A percentile compares a stretch with the other conserved stretches of the same genome.
phyloP scores from a whole-genome alignment of 768 basidiomycete species.

The Agrocybe pediades region DNA sequence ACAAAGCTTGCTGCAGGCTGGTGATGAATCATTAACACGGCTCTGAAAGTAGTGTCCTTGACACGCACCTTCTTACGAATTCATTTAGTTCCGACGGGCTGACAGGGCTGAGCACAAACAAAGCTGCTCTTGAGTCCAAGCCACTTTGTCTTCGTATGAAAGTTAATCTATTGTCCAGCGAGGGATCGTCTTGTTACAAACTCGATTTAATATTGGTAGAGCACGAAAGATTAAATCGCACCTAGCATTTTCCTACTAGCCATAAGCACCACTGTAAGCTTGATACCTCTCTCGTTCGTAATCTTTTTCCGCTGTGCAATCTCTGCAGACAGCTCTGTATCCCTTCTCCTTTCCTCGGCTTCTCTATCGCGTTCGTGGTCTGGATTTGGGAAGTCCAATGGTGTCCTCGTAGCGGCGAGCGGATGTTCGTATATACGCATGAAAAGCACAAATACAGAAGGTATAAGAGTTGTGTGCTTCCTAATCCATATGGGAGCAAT shows the following conservation, averaged over 20 bases:
- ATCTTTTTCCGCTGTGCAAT: constrained; percentile 78
- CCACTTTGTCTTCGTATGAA: constrained; percentile 86
- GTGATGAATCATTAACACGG: constrained; percentile 4
- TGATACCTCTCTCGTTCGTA: constrained; percentile 85
- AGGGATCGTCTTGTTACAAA: constrained; percentile 69
- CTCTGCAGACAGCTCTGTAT: constrained; percentile 78
- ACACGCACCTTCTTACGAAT: constrained; percentile 75
- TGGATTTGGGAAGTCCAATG: constrained; percentile 53
- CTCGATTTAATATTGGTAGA: background rate
- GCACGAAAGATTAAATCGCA: constrained; percentile 34
- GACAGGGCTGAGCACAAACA: constrained; percentile 96
- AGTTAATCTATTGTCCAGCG: constrained; percentile 81
- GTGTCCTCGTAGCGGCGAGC: constrained; percentile 44
- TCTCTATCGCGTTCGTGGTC: constrained; percentile 59
- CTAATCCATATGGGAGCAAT: constrained; percentile 98
- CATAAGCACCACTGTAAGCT: constrained; percentile 91
- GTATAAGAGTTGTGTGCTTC: constrained; percentile 90
- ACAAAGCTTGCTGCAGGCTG: constrained; percentile 86
- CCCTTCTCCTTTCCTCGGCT: constrained; percentile 70
- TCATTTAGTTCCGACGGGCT: constrained; percentile 82
- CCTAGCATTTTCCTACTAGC: constrained; percentile 88
- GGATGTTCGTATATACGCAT: constrained; percentile 77
- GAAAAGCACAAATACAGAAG: constrained; percentile 93
- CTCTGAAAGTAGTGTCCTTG: background rate
- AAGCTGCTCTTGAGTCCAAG: constrained; percentile 86